These are phyloP conservation scores for Phytophthora multivora DNA, from an alignment of 352 stramenopile species.

Conservation along the genomic window DNA sequence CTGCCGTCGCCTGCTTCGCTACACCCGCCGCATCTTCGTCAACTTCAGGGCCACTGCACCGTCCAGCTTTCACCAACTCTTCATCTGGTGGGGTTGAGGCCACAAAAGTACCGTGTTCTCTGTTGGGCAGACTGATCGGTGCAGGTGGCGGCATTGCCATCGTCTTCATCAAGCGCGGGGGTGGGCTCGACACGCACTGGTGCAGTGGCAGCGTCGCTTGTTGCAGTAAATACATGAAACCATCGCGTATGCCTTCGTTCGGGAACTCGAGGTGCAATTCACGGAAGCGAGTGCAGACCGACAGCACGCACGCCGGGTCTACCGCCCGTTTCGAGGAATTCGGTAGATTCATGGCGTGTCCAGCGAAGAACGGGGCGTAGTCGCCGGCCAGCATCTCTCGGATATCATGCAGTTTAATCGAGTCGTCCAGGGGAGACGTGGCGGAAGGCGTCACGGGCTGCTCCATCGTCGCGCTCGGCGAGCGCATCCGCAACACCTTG, in stretches of 20 bases:
- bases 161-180: constrained; percentile 23
- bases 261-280: constrained; percentile 77
- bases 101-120: constrained; percentile 17
- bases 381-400: constrained; percentile 49
- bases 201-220: constrained; percentile 65
- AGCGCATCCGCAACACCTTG: constrained; percentile 22
- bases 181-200: constrained; percentile 10
- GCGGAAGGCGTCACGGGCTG: constrained; percentile 16
- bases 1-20: constrained; percentile 19
- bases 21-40: constrained; percentile 19
- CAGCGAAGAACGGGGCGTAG: constrained; percentile 61
- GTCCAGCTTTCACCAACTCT: constrained; percentile 11
- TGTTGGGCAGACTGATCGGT: constrained; percentile 6
- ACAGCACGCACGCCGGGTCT: constrained; percentile 60
- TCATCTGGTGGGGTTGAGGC: constrained; percentile 17
- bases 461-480: constrained; percentile 10
- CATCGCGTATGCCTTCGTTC: constrained; percentile 67
- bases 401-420: constrained; percentile 67
- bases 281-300: constrained; percentile 61
- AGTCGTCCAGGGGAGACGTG: constrained; percentile 54
- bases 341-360: constrained; percentile 43
- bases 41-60: constrained; percentile 28
- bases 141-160: constrained; percentile 16
- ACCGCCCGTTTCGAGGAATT: constrained; percentile 59
- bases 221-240: constrained; percentile 71